A percentile compares a stretch with the other conserved stretches of the same genome.
These are phyloP conservation scores for Saturnispora dispora DNA, from an alignment of 805 yeast species.

Conservation along the genomic window DNA sequence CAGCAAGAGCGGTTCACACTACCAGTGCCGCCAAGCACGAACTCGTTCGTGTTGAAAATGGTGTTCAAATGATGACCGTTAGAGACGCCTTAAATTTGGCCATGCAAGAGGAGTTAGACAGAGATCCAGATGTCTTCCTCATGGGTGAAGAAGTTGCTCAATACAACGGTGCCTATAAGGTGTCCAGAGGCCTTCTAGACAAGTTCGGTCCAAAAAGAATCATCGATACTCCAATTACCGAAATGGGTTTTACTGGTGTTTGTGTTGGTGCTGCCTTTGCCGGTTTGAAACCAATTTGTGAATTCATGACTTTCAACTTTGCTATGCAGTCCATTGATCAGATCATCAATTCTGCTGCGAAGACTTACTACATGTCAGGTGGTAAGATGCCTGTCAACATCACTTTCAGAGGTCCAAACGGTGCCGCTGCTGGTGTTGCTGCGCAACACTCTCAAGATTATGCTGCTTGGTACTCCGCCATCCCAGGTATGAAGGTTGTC, in stretches of 20 bases:
- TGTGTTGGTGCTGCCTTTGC: constrained; percentile 95
- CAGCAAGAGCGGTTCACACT: constrained; percentile 4
- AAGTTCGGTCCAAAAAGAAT: constrained; percentile 91
- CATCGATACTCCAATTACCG: constrained; percentile 96
- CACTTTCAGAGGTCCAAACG: constrained; percentile 98
- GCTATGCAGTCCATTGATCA: constrained; percentile 99
- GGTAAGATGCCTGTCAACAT: constrained; percentile 97
- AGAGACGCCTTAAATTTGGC: constrained; percentile 96
- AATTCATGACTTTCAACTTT: constrained; percentile 98
- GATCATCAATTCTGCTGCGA: constrained; percentile 96
- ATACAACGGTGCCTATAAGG: constrained; percentile 98
- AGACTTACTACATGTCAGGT: constrained; percentile 98
- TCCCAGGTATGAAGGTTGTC: constrained; percentile 95
- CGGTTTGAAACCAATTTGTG: constrained; percentile 93
- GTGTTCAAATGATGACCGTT: constrained; percentile 57
- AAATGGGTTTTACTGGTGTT: constrained; percentile 96
- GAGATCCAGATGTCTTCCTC: constrained; percentile 86
- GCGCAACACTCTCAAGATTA: constrained; percentile 99
- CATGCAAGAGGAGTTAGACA: constrained; percentile 93
- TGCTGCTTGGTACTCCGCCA: constrained; percentile 95
- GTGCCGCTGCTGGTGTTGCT: constrained; percentile 99
- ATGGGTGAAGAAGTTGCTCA: constrained; percentile 99
- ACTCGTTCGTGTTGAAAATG: constrained; percentile 13
- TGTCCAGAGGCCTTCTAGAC: constrained; percentile 90
- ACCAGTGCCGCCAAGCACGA: constrained; percentile 6